Evolutionary conservation across 768 basidiomycete species (phyloP).

Genomic region (Austroboletus eburneus): DNA sequence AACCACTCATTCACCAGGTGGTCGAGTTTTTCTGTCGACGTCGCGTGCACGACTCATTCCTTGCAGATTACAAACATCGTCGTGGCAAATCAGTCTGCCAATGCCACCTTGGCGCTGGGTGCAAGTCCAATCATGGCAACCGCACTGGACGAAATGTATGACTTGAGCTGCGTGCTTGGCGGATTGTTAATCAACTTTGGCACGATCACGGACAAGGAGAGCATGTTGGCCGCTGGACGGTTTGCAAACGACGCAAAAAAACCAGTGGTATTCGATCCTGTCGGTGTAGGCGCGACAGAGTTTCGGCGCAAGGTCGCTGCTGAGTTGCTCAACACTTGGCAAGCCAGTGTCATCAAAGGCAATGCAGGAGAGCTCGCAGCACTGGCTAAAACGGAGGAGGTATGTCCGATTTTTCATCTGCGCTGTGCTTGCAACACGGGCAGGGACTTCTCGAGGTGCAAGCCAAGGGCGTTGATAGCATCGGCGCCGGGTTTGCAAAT

Average conservation of each 20-base stretch:
- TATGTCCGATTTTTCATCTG: conserved; percentile 20
- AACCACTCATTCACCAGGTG: conserved; percentile 82
- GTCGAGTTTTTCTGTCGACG: background rate
- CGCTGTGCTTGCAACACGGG: background rate
- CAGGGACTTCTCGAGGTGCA: conserved; percentile 43
- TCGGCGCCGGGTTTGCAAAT: conserved; percentile 72
- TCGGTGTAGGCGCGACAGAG: conserved; percentile 80
- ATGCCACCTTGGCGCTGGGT: conserved; percentile 81
- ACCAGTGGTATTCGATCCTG: conserved; percentile 87
- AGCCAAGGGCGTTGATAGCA: conserved; percentile 82
- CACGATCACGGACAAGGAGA: conserved; percentile 63
- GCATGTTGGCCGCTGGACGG: conserved; percentile 73
- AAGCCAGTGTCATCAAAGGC: conserved; percentile 90
- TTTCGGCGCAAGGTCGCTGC: conserved; percentile 53
- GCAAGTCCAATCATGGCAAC: conserved; percentile 96
- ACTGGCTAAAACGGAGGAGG: conserved; percentile 73
- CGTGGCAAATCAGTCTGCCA: conserved; percentile 85
- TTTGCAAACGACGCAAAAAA: conserved; percentile 66
- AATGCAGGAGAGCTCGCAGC: conserved; percentile 88
- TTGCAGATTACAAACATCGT: conserved; percentile 84
- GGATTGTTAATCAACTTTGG: conserved; percentile 87
- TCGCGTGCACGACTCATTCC: background rate
- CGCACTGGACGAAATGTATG: conserved; percentile 75
- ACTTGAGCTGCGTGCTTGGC: conserved; percentile 61
- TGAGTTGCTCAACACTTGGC: conserved; percentile 75